A percentile compares a stretch with the other conserved stretches of the same genome.
Conservation (phyloP, 2,329 filamentous ascomycete genomes). For the Zarea fungicola region DNA sequence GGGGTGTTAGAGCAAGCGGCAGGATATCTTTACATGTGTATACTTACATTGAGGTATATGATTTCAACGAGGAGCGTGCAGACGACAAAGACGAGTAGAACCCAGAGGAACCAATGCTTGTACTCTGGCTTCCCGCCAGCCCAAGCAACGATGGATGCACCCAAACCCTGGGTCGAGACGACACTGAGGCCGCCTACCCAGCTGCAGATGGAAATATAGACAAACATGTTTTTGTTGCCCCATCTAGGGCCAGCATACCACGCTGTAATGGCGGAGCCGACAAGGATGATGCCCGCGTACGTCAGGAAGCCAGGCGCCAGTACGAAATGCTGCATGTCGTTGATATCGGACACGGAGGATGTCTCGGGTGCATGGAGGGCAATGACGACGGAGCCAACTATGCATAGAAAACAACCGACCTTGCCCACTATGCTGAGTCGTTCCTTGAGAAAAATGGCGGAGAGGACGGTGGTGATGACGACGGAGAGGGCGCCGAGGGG, state of each 20-base stretch:
- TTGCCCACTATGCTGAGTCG: conserved; percentile 93
- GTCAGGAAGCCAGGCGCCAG: conserved; percentile 79
- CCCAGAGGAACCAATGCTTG: conserved; percentile 95
- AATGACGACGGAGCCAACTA: conserved; percentile 88
- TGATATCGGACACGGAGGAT: conserved; percentile 78
- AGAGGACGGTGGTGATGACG: conserved; percentile 85
- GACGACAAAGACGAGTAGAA: conserved; percentile 85
- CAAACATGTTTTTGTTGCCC: conserved; percentile 95
- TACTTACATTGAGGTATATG: conserved; percentile 85
- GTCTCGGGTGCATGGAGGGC: conserved; percentile 87
- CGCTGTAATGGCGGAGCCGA: conserved; percentile 66
- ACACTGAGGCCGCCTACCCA: conserved; percentile 91
- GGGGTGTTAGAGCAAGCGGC: conserved; percentile 27
- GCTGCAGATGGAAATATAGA: conserved; percentile 95
- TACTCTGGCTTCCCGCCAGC: conserved; percentile 79
- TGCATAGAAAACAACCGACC: conserved; percentile 91
- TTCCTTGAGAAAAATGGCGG: conserved; percentile 93
- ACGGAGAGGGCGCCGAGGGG: conserved; percentile 87
- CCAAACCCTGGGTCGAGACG: conserved; percentile 88
- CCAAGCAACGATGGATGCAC: conserved; percentile 85
- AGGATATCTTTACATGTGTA: not conserved
- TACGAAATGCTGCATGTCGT: conserved; percentile 87
- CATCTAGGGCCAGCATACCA: conserved; percentile 81
- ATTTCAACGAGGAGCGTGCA: conserved; percentile 89
- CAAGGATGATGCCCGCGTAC: conserved; percentile 77